Evolutionary conservation across 345 rosid species (phyloP), one percentile per base, ranked within the genome.

Genomic region (Moricandia arvensis): DNA sequence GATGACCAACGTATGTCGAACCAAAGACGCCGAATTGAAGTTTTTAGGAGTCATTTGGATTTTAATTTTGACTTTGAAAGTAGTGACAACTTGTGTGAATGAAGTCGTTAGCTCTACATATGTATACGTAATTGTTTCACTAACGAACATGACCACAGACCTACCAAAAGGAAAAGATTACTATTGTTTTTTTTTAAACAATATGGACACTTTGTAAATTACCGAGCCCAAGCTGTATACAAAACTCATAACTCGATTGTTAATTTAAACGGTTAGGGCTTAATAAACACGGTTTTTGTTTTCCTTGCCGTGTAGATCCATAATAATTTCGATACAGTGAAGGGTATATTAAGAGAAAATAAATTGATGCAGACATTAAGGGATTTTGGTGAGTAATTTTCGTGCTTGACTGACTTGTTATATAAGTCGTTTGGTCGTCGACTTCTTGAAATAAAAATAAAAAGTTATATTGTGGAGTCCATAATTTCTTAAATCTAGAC

Each of bases 321-420:
- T 49, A 49, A 45, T 47, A 41, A 59, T 75, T 75, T 49, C 3
- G 60, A 68, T 33, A 51, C n/a, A 31, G 10, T 47, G 37, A 47
- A 68, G 35, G 29, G 24, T 9, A 9, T 5, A 45, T 33, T 45
- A 6, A 13, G 17, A 16, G 11, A 4, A 38, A 16, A 3, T 51
- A 62, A 16, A 13, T 12, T 51, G 43, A 21, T 49, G 59, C 71
- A 63, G 59, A 63, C 3, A 63, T 33, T 55, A 63, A 65, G 53
- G 66, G 17, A 33, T 21, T 64, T 64, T 71, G 76, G 73, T 77
- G 76, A 71, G 68, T 16, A 71, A 24, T 71, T 71, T 66, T n/a
- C n/a, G n/a, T n/a, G n/a, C 72, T 21, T 77, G 45, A 38, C 31
- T 77, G 72, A 71, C 76, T 71, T 64, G 8, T 21, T 30, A 29